Base-by-base conservation (phyloP, 352 stramenopile species). In the Globisporangium viniferum region DNA sequence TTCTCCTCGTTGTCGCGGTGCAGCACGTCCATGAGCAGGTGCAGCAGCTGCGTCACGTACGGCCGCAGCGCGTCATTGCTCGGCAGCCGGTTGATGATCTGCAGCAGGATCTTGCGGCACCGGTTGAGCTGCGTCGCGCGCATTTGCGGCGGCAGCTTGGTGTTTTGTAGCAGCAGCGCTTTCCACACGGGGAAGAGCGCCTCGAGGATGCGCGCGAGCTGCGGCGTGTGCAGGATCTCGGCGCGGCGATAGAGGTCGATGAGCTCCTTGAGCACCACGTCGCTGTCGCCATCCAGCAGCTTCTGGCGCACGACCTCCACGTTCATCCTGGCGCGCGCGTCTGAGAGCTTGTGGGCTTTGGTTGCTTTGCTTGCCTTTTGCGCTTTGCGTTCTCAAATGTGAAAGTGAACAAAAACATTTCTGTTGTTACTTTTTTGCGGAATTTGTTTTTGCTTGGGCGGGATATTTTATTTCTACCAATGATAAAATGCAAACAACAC, bases 1-100 rank as follows among this genome's bases (percentile, higher is more conserved):
- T 99, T 99, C 49, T 98, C 96, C 77, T 99, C 97, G 73, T 98
- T 98, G 75, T 99, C 98, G 41, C 90, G 80, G 49, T 92, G 86
- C 55, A 99, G 75, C 41, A 98, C 94, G 64, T 97, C 86, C 73
- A 99, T 97, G 24, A 96, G 83, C 59, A 98, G 69, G 31, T 92
- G 88, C 53, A 99, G 79, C 59, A 99, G 80, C 70, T 97, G 82
- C 48, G 86, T 73, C 44, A 98, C 94, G 78, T 98, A 98, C 49
- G 95, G 93, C n/a, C 95, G 84, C 69, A 99, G 81, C 33, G 91
- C 79, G 27, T 99, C 95, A 62, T 98, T 98, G 73, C 95, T 97
- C 39, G 95, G 96, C 67, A 99, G 76, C 15, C 97, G 82, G 71
- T 97, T 97, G 22, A 99, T 73, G 66, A 98, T 97, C 78, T 99